phyloP scores from a whole-genome alignment of 805 yeast species.

The Metschnikowia cerradonensis region DNA sequence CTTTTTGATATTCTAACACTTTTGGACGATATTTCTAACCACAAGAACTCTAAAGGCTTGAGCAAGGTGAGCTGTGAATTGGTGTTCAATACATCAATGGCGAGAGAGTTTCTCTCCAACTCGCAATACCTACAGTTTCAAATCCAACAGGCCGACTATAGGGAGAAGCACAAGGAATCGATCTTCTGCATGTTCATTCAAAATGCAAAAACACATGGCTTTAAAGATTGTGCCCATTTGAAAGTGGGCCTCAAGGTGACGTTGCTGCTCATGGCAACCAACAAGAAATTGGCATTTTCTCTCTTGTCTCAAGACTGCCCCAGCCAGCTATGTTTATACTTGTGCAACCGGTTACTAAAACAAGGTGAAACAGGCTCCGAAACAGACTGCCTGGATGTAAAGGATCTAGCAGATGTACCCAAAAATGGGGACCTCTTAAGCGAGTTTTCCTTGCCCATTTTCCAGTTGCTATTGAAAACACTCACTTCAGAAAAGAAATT shows the following conservation, averaged over 20 bases:
- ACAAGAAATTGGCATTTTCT: slow-evolving; percentile 5
- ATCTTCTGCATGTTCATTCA: slow-evolving; percentile 14
- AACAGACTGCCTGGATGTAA: background rate
- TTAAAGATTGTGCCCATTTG: background rate
- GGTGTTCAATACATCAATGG: slow-evolving; percentile 5
- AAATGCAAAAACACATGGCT: slow-evolving; percentile 6
- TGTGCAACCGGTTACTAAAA: slow-evolving; percentile 39
- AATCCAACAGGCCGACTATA: slow-evolving; percentile 14
- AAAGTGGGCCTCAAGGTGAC: background rate
- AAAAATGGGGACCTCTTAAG: slow-evolving; percentile 10
- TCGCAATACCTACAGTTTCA: slow-evolving; percentile 14
- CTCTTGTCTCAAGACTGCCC: slow-evolving; percentile 5
- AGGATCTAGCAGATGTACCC: background rate
- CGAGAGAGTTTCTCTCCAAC: slow-evolving; percentile 8
- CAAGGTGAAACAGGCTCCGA: background rate
- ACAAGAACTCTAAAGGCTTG: slow-evolving; percentile 1
- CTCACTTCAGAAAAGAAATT: slow-evolving; percentile 19
- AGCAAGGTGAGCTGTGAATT: background rate
- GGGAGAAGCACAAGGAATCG: slow-evolving; percentile 8
- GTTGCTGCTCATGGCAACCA: slow-evolving; percentile 3
- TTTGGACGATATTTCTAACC: slow-evolving; percentile 7
- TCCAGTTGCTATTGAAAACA: slow-evolving; percentile 37
- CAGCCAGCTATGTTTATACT: slow-evolving; percentile 39
- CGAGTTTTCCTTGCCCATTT: slow-evolving; percentile 40
- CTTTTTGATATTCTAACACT: slow-evolving; percentile 13